phyloP scores from a whole-genome alignment of 768 basidiomycete species.

The Agrocybe chaxingu region DNA sequence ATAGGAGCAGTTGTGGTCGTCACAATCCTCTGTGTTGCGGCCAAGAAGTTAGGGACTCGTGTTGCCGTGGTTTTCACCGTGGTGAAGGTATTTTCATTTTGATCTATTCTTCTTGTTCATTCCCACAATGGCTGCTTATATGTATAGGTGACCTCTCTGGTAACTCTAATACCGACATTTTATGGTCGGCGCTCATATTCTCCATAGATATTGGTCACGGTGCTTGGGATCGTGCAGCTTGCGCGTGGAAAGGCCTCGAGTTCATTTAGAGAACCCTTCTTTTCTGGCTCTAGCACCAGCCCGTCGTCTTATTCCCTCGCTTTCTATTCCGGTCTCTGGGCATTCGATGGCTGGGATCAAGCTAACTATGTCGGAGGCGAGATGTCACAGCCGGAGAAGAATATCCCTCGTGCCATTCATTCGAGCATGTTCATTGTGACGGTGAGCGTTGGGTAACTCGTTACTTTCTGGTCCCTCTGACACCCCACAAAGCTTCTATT shows the following conservation, averaged over 20 bases:
- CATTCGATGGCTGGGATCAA: slow-evolving; percentile 96
- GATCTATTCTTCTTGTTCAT: slow-evolving; percentile 2
- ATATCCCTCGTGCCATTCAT: slow-evolving; percentile 88
- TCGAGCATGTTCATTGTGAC: slow-evolving; percentile 83
- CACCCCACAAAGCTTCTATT: slow-evolving; percentile 57
- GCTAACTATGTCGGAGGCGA: slow-evolving; percentile 90
- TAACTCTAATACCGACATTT: slow-evolving; percentile 30
- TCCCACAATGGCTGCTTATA: neutral
- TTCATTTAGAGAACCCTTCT: slow-evolving; percentile 66
- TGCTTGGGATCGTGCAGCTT: slow-evolving; percentile 78
- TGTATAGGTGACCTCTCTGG: slow-evolving; percentile 59
- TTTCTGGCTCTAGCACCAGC: slow-evolving; percentile 69
- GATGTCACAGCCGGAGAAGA: slow-evolving; percentile 76
- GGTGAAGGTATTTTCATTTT: slow-evolving; percentile 58
- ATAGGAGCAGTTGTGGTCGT: slow-evolving; percentile 68
- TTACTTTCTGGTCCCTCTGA: neutral
- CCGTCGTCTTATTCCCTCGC: slow-evolving; percentile 91
- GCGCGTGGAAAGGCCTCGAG: slow-evolving; percentile 66
- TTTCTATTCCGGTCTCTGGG: slow-evolving; percentile 92
- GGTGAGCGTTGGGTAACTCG: slow-evolving; percentile 36
- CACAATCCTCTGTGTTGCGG: slow-evolving; percentile 73
- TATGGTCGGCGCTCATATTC: neutral
- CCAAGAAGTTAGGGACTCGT: slow-evolving; percentile 74
- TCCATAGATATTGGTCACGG: slow-evolving; percentile 61
- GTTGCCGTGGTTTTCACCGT: slow-evolving; percentile 85